Evolutionary conservation across 495 filamentous ascomycete species (phyloP).

Genomic region (Penicillium goetzii): DNA sequence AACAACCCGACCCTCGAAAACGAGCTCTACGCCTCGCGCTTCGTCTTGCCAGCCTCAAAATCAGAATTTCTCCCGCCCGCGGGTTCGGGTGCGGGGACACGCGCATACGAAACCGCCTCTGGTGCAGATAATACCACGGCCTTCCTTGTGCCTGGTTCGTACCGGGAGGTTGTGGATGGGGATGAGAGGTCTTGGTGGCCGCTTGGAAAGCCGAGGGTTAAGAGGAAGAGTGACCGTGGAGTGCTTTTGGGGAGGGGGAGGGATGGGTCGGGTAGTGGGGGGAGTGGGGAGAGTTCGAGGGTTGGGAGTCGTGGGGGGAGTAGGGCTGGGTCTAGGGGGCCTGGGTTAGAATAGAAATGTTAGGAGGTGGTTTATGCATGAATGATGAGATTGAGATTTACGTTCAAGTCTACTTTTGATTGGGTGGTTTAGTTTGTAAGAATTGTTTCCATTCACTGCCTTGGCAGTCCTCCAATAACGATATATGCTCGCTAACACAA

Average conservation of each 20-base stretch:
- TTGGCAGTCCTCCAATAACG: slow-evolving; percentile 2
- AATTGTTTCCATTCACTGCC: not conserved
- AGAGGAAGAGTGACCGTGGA: slow-evolving; percentile 5
- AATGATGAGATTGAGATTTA: not conserved
- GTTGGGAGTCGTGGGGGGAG: slow-evolving; percentile 13
- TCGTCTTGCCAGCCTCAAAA: slow-evolving; percentile 27
- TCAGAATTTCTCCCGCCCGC: slow-evolving; percentile 13
- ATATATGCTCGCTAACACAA: slow-evolving; percentile 29
- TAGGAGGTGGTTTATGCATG: not conserved
- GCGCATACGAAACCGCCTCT: slow-evolving; percentile 10
- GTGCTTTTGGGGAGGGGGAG: slow-evolving; percentile 9
- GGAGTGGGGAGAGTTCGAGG: slow-evolving; percentile 22
- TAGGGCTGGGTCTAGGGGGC: slow-evolving; percentile 20
- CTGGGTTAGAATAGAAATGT: not conserved
- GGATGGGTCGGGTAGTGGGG: slow-evolving; percentile 6
- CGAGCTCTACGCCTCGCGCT: slow-evolving; percentile 36
- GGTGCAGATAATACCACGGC: slow-evolving; percentile 17
- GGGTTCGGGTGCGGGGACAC: slow-evolving; percentile 7
- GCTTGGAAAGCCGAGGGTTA: slow-evolving; percentile 11
- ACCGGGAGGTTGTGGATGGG: slow-evolving; percentile 23
- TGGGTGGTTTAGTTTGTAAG: not conserved
- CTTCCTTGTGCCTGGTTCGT: slow-evolving; percentile 19
- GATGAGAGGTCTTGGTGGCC: slow-evolving; percentile 28
- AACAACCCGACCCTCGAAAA: slow-evolving; percentile 36
- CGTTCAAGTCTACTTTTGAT: too few relatives aligned